Evolutionary conservation across 169 alveolate species (phyloP), one percentile per base, ranked within the genome.

Genomic region (Plasmodium vinckei): DNA sequence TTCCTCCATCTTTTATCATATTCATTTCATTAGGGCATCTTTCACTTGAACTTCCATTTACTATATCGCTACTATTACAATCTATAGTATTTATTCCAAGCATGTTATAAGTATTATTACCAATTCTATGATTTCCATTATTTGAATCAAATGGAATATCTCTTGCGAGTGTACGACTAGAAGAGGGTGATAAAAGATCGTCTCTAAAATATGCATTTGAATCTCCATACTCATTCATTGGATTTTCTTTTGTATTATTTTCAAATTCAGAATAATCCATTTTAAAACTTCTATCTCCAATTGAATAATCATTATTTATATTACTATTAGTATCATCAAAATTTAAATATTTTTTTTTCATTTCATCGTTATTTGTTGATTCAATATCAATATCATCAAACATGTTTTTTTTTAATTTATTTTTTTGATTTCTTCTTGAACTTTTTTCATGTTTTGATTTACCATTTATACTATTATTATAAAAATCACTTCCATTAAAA

Each of bases 191-290:
- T 33, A 33, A 3, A 3, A 33, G 4, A 7, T 68, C 77, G 17
- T 44, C 65, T 47, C 17, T 17, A 25, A 27, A 69, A 12, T 7
- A 19, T 19, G 19, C 9, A 12, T 69, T 53, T 1, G 64, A 17
- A 47, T 69, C 17, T 47, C 21, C 63, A 51, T 46, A 27, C 2
- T 69, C 51, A 69, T 69, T 69, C 27, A 57, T 57, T 3, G 15
- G 47, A 49, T 13, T 23, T 9, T 13, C 46, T 63, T 63, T 63
- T 63, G n/a, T 63, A 5, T 63, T 0, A 15, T 69, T 69, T 69
- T 69, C 79, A 10, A 9, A 69, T 21, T 49, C 79, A 17, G 65
- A 47, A 3, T n/a, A 69, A 69, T 23, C 46, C 63, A 69, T 53
- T 10, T 69, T 68, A 21, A 10, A 27, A 49, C 46, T 47, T 7